Evolutionary conservation across 306 rosid genomes (phyloP).

Genomic region (Cucurbita pepo): DNA sequence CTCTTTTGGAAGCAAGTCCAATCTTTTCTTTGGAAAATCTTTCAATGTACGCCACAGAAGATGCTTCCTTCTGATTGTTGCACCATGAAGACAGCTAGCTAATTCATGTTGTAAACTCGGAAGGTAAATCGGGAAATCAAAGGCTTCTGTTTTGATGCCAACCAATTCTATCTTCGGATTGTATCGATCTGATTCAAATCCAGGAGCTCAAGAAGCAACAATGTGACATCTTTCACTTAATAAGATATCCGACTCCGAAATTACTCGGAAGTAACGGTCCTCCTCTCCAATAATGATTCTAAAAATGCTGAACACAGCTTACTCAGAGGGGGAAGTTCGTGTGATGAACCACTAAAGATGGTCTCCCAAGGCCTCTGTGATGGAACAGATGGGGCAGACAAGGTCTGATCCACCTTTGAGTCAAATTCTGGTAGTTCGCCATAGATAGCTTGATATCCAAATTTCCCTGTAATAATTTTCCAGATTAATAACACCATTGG

Average conservation of each 20-base stretch:
- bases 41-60: neutral
- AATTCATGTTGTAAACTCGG: neutral
- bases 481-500: neutral
- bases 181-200: neutral
- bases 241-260: neutral
- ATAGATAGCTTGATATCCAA: slow-evolving; percentile 58
- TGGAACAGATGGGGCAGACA: slow-evolving; percentile 29
- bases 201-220: neutral
- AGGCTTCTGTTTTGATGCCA: neutral
- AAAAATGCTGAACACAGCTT: slow-evolving; percentile 63
- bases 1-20: neutral
- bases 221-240: neutral
- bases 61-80: neutral
- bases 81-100: neutral
- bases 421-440: slow-evolving; percentile 58
- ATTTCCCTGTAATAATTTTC: slow-evolving; percentile 30
- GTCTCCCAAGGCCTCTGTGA: slow-evolving; percentile 87
- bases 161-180: neutral
- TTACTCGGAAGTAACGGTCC: slow-evolving; percentile 34
- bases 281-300: slow-evolving; percentile 62
- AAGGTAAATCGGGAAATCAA: neutral
- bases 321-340: slow-evolving; percentile 65
- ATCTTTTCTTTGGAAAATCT: neutral
- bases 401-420: slow-evolving; percentile 21
- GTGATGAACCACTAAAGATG: slow-evolving; percentile 63